Evolutionary conservation across 2,329 filamentous ascomycete genomes (phyloP), one percentile per base, ranked within the genome.

Genomic region (Sporothrix sp.): DNA sequence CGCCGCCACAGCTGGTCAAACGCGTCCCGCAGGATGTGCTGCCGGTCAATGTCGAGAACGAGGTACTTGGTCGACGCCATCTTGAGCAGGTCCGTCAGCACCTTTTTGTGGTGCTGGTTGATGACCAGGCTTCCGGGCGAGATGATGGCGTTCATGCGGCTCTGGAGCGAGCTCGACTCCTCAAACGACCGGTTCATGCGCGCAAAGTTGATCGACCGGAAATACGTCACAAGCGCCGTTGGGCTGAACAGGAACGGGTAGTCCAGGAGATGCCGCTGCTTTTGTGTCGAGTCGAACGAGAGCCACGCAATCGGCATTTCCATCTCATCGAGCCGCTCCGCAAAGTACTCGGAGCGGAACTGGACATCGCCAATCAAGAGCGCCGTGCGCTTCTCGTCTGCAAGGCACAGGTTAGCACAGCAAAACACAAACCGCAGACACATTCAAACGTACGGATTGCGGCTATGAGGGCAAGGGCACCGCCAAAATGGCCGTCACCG

Each of bases 1-100:
- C 89, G 79, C 49, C 87, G 81, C 87, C 91, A 96, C 2, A 98
- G 72, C 62, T 96, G 88, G 63, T 96, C 82, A 55, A 96, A 84
- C 0, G 85, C 77, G 70, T 95, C 81, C 51, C 76, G 65, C 20
- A 94, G 68, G 20, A 90, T 72, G 60, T 83, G 71, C 37, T 84
- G 68, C 57, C 87, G 71, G 52, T 85, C 68, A 55, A 91, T 76
- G 52, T 84, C 72, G 45, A 91, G 69, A 46, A 91, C 73, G 43
- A 91, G 68, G 55, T 85, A 91, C 48, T 79, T 84, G 1, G 81
- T 78, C 45, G 83, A 82, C 1, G 84, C 81, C 7, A 78, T 80
- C 55, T 76, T 78, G 51, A 91, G 65, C 33, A 81, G 71, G 28
- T 82, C 75, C 48, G 81, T 71, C 14, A 89, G 66, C 4, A 81